phyloP scores from a whole-genome alignment of 139 green algal species.

The Desmodesmus armatus region DNA sequence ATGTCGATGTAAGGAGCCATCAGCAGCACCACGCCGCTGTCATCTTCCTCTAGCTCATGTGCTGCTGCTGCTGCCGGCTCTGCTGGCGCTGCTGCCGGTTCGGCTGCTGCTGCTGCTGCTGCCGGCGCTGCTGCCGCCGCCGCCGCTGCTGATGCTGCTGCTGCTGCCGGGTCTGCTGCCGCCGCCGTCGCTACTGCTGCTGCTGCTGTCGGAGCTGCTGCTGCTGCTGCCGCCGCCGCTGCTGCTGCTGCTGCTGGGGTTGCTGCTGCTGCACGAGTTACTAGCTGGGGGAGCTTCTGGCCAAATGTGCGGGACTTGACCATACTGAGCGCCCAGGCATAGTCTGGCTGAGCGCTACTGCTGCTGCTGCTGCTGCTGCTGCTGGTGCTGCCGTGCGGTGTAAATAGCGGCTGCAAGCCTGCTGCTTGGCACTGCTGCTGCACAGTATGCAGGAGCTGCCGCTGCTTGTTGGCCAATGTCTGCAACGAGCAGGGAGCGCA shows the following conservation, averaged over 20 bases:
- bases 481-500: background rate
- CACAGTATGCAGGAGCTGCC: conserved; percentile 9
- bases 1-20: conserved; percentile 37
- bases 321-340: conserved; percentile 32
- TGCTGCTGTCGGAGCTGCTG: background rate
- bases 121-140: background rate
- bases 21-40: conserved; percentile 21
- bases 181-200: background rate
- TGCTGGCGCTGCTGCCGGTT: conserved; percentile 7
- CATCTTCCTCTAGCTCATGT: background rate
- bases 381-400: background rate
- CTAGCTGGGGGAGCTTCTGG: background rate
- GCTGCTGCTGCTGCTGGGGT: conserved; percentile 10
- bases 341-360: background rate
- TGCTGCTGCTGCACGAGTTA: background rate
- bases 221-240: background rate
- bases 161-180: background rate
- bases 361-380: conserved; percentile 9
- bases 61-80: background rate
- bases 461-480: background rate
- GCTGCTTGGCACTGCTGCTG: conserved; percentile 29
- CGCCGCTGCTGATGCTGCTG: conserved; percentile 2
- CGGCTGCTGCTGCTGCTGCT: conserved; percentile 13
- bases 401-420: background rate
- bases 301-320: conserved; percentile 36